Percentiles rank a stretch among this genome's conserved stretches.
phyloP scores from a whole-genome alignment of 2,329 filamentous ascomycete species.

The Aspergillus neoniger region DNA sequence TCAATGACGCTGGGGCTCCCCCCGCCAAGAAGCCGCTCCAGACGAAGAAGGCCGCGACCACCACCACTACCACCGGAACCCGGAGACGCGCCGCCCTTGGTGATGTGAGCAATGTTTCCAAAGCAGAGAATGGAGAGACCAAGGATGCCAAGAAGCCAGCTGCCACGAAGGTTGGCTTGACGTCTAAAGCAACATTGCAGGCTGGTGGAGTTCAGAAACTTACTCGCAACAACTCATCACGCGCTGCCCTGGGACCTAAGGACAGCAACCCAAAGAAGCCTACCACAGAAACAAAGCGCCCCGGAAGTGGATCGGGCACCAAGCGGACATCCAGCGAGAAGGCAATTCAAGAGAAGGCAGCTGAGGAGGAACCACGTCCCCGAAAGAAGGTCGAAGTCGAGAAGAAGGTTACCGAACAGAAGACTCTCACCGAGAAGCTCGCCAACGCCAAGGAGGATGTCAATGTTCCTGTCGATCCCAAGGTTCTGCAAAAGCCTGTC shows the following conservation, averaged over 20 bases:
- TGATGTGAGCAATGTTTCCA: constrained; percentile 94
- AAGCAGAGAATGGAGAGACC: constrained; percentile 59
- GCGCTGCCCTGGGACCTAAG: constrained; percentile 66
- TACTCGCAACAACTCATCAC: constrained; percentile 60
- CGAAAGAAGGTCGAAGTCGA: constrained; percentile 66
- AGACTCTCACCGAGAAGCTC: constrained; percentile 32
- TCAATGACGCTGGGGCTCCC: constrained; percentile 57
- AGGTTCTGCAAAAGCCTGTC: constrained; percentile 44
- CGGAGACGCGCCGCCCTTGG: constrained; percentile 78
- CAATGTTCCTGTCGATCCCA: constrained; percentile 34
- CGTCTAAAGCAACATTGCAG: constrained; percentile 75
- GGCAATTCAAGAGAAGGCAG: constrained; percentile 60
- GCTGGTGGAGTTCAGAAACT: constrained; percentile 80
- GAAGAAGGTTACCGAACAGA: constrained; percentile 41
- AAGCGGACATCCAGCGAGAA: constrained; percentile 61
- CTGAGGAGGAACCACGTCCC: constrained; percentile 61
- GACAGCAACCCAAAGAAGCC: constrained; percentile 64
- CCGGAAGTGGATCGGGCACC: constrained; percentile 75
- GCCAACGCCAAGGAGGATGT: constrained; percentile 33
- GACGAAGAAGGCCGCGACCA: constrained; percentile 65
- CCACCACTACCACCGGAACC: constrained; percentile 43
- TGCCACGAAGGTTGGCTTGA: constrained; percentile 64
- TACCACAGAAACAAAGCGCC: constrained; percentile 66
- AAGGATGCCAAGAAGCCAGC: constrained; percentile 73
- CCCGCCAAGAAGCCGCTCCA: constrained; percentile 65